Conservation (phyloP, 1,284 basidiomycete genomes). For the Tilletia caries region DNA sequence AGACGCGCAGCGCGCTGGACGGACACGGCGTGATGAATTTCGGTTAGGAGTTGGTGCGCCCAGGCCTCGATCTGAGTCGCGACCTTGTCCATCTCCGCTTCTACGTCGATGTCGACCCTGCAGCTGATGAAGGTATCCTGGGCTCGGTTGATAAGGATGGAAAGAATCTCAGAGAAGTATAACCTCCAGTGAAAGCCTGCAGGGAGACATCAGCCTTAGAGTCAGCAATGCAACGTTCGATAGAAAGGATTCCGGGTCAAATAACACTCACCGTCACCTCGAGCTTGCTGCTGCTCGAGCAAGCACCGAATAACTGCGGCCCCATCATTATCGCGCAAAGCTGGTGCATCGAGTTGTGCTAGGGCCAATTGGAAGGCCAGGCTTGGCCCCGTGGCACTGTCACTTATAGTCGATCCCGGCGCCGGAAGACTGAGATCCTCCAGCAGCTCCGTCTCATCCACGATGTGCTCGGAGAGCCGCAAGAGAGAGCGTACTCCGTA, state of each 20-base stretch:
- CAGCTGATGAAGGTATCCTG: conserved; percentile 11
- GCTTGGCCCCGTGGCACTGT: background rate
- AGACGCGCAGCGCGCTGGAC: background rate
- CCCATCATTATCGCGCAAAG: background rate
- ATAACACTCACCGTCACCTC: background rate
- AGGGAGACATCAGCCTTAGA: background rate
- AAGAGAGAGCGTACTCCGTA: background rate
- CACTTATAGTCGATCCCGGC: background rate
- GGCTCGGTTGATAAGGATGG: background rate
- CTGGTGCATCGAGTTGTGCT: background rate
- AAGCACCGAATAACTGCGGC: background rate
- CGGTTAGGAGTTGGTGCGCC: conserved; percentile 4
- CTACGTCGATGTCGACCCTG: conserved; percentile 4
- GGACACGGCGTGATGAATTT: background rate
- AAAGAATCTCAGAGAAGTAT: conserved; percentile 4
- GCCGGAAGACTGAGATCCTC: background rate
- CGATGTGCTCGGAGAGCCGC: conserved; percentile 9
- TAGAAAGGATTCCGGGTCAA: background rate
- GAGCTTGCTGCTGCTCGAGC: background rate
- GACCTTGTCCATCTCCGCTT: conserved; percentile 9
- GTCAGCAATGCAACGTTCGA: background rate
- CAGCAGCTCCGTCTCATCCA: background rate
- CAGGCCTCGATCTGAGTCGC: conserved; percentile 4
- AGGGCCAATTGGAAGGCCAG: background rate
- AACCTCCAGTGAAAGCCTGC: background rate